These are phyloP conservation scores for Geotrichum cucujoidarum DNA, from an alignment of 1,139 yeast species.

Conservation along the genomic window DNA sequence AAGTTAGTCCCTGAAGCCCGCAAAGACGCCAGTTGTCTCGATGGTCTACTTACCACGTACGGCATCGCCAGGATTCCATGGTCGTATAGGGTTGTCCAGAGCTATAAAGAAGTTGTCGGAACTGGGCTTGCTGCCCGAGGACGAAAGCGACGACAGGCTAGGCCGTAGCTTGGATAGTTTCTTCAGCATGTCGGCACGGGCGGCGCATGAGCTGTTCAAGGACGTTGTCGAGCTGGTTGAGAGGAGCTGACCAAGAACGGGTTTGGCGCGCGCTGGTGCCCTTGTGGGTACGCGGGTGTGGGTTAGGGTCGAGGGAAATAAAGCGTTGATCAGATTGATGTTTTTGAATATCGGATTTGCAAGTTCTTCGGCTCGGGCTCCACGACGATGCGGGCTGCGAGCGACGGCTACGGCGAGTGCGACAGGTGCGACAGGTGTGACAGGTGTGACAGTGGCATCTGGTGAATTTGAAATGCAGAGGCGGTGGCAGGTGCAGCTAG, in stretches of 20 bases:
- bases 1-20: neutral
- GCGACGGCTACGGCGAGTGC: too few species aligned
- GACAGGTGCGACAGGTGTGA: too few species aligned
- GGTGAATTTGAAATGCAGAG: too few species aligned
- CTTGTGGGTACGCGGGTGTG: too few species aligned
- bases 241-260: neutral
- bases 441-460: too few species aligned
- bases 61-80: constrained; percentile 63
- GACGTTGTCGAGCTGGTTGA: neutral
- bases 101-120: constrained; percentile 58
- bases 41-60: constrained; percentile 53
- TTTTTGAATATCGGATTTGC: too few species aligned
- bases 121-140: constrained; percentile 38
- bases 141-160: constrained; percentile 9
- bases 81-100: constrained; percentile 67
- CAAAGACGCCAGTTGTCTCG: neutral
- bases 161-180: constrained; percentile 23
- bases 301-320: too few species aligned
- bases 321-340: too few species aligned
- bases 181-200: constrained; percentile 4
- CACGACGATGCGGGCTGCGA: too few species aligned
- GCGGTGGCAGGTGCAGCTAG: too few species aligned
- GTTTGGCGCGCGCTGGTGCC: neutral
- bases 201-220: neutral
- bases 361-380: too few species aligned